Evolutionary conservation across 179 eudicot genomes (phyloP).

Genomic region (Gypsophila paniculata): DNA sequence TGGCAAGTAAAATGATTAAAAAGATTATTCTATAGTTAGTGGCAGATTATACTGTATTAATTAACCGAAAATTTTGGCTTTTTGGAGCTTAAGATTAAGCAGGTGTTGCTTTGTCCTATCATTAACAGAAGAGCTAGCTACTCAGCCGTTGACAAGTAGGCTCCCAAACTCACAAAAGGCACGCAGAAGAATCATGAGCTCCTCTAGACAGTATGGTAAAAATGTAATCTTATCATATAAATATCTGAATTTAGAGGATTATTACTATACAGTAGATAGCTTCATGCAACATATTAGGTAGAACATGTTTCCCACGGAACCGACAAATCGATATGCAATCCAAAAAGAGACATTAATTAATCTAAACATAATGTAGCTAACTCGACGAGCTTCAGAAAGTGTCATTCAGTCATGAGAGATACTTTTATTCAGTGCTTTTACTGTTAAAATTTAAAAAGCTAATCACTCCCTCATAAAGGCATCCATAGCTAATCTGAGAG

Average conservation of each 20-base stretch:
- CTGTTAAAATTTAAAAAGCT: neutral
- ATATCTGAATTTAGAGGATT: conserved; percentile 9
- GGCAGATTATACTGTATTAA: conserved; percentile 14
- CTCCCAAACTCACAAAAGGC: conserved; percentile 11
- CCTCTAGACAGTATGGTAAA: conserved; percentile 12
- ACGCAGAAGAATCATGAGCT: conserved; percentile 8
- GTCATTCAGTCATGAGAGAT: neutral
- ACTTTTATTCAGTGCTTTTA: neutral
- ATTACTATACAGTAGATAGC: conserved; percentile 13
- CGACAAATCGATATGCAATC: conserved; percentile 9
- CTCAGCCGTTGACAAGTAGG: conserved; percentile 20
- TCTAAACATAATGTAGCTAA: neutral
- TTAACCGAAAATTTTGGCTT: conserved; percentile 23
- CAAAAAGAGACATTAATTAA: neutral
- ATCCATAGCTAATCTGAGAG: neutral
- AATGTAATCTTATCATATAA: conserved; percentile 3
- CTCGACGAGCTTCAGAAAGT: conserved; percentile 4
- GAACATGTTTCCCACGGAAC: conserved; percentile 19
- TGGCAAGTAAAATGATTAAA: conserved; percentile 20
- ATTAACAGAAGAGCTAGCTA: conserved; percentile 21
- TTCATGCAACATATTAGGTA: conserved; percentile 17
- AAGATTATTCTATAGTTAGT: conserved; percentile 17
- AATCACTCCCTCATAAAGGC: neutral
- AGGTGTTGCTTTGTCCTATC: conserved; percentile 19
- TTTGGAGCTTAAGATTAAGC: conserved; percentile 20